phyloP scores from a whole-genome alignment of 2,329 filamentous ascomycete species.

The Epichloe amarillans region DNA sequence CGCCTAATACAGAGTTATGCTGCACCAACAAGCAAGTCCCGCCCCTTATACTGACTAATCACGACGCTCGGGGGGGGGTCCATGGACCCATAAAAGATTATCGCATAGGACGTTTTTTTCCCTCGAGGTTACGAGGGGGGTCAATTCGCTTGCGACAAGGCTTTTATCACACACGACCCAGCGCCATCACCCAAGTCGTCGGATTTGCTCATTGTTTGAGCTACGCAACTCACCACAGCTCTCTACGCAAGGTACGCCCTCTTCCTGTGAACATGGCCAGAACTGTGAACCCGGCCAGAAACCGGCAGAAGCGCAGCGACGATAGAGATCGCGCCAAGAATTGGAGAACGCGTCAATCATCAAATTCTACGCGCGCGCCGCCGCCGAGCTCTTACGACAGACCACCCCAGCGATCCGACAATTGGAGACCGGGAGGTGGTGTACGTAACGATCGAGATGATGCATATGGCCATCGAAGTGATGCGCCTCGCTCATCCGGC shows the following conservation, averaged over 20 bases:
- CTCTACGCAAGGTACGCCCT: background rate
- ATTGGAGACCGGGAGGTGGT: conserved; percentile 16
- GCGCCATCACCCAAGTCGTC: background rate
- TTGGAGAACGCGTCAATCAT: conserved; percentile 2
- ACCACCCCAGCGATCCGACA: conserved; percentile 14
- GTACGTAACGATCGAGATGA: conserved; percentile 12
- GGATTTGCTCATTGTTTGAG: background rate
- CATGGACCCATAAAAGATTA: background rate
- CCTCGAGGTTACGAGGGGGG: background rate
- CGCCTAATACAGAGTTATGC: too few species aligned
- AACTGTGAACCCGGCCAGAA: background rate
- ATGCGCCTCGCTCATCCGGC: conserved; percentile 13
- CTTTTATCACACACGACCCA: background rate
- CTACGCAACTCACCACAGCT: background rate
- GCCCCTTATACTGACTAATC: conserved; percentile 3
- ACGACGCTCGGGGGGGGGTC: background rate
- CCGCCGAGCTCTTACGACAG: conserved; percentile 8
- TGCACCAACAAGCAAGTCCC: too few species aligned
- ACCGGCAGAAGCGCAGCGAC: conserved; percentile 5
- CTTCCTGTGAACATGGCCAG: background rate
- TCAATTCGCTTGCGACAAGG: background rate
- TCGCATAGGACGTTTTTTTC: background rate
- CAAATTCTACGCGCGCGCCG: conserved; percentile 4
- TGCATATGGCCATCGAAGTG: conserved; percentile 10
- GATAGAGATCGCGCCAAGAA: conserved; percentile 5